Evolutionary conservation across 805 yeast species (phyloP).

Genomic region (Candida adriatica): DNA sequence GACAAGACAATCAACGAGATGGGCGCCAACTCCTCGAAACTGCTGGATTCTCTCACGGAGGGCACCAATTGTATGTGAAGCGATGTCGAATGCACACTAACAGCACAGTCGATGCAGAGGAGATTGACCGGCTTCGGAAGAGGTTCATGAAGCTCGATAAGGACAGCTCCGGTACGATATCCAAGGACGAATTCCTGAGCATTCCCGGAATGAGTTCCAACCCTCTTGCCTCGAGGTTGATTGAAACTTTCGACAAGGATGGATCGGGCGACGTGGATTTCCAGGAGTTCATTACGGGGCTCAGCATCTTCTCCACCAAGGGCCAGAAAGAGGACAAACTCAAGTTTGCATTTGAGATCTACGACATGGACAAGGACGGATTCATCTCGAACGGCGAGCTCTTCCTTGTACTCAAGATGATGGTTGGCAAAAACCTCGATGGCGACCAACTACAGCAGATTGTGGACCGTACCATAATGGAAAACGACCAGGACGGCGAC

Average conservation of each 20-base stretch:
- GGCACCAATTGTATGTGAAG: constrained; percentile 61
- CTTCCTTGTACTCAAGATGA: constrained; percentile 84
- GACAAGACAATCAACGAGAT: constrained; percentile 3
- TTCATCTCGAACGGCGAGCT: constrained; percentile 92
- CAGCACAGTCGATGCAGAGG: constrained; percentile 64
- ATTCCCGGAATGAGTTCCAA: constrained; percentile 90
- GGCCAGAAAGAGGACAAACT: constrained; percentile 77
- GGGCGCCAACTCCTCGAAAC: constrained; percentile 58
- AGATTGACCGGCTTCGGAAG: constrained; percentile 83
- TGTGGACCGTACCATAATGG: constrained; percentile 95
- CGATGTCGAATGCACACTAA: neutral
- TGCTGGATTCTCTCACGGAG: constrained; percentile 64
- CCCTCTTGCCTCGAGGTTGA: constrained; percentile 82
- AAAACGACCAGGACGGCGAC: constrained; percentile 83
- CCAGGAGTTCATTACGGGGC: constrained; percentile 84
- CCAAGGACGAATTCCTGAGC: constrained; percentile 80
- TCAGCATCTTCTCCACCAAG: constrained; percentile 82
- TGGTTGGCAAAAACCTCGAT: constrained; percentile 90
- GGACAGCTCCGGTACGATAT: constrained; percentile 89
- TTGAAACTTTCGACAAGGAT: constrained; percentile 92
- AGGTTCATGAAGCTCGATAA: constrained; percentile 93
- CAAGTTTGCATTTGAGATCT: constrained; percentile 84
- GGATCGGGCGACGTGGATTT: constrained; percentile 92
- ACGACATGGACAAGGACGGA: constrained; percentile 95
- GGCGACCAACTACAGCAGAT: constrained; percentile 90